Evolutionary conservation across 2,329 filamentous ascomycete genomes (phyloP).

Genomic region (Coniochaeta ligniaria): DNA sequence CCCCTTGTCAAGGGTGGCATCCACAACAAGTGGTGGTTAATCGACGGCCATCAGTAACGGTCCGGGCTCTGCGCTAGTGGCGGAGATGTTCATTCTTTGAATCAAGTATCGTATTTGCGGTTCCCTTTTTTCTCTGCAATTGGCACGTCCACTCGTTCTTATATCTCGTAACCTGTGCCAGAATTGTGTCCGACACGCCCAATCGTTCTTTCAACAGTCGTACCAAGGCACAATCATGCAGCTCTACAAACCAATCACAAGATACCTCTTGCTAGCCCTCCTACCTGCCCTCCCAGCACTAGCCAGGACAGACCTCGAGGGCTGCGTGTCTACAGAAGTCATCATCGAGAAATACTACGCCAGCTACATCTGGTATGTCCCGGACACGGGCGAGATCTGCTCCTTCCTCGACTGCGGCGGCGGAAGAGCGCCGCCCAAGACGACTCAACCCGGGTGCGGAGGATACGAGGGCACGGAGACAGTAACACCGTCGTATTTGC

Average conservation of each 20-base stretch:
- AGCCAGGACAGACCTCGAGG: constrained; percentile 37
- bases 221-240: not conserved
- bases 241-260: not conserved
- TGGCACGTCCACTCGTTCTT: not conserved
- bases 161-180: not conserved
- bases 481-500: constrained; percentile 42
- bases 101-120: not conserved
- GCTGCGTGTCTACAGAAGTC: constrained; percentile 33
- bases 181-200: not conserved
- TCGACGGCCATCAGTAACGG: too few relatives aligned
- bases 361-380: constrained; percentile 52
- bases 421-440: constrained; percentile 57
- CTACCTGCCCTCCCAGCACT: constrained; percentile 7
- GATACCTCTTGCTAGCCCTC: not conserved
- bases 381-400: constrained; percentile 58
- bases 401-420: constrained; percentile 59
- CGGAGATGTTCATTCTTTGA: not conserved
- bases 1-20: too few relatives aligned
- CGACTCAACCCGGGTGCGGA: constrained; percentile 48
- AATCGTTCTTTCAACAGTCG: not conserved
- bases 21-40: too few relatives aligned
- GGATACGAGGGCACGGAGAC: constrained; percentile 47
- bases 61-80: not conserved
- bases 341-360: constrained; percentile 31
- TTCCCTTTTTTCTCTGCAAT: not conserved